Evolutionary conservation across 345 rosid species (phyloP), one percentile per base, ranked within the genome.

Genomic region (Euphorbia tirucalli): DNA sequence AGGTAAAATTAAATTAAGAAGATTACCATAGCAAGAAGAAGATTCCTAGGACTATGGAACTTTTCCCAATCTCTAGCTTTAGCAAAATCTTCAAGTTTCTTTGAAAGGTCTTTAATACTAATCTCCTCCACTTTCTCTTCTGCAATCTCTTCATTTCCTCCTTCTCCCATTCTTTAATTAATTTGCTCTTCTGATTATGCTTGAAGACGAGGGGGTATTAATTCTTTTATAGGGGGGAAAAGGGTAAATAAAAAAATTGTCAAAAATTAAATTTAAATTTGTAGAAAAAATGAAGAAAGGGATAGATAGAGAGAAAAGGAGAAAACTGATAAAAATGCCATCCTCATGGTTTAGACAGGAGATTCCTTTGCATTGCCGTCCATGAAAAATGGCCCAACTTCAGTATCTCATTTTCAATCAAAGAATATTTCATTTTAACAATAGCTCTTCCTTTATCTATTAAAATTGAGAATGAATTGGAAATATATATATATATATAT

Each of bases 21-120:
- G 44, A 48, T 64, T 84, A 84, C 85, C 82, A 84, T 82, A 24
- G 87, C 87, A 82, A 84, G 87, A 46, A 84, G 85, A 24, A 84
- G 82, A 75, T 84, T 84, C 60, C 87, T 77, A 1, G 87, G 87
- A 65, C 77, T 82, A 35, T 84, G 87, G 50, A 72, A 78, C 74
- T 75, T 77, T 63, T 79, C 85, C 85, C 82, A 84, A 21, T 82
- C 87, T 79, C 85, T 84, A 14, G 79, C 85, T 62, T 39, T 75
- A 69, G 83, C 85, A 50, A 84, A 84, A 31, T 79, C 87, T 61
- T 84, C 79, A 13, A 84, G 85, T 73, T 65, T 74, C 72, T 21
- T 73, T 0, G 87, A 77, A 46, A 84, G 85, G 24, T 84, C 87
- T 65, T 79, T 82, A 3, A 84, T 76, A 68, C 87, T 71, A 76